These are phyloP conservation scores for Adansonia rubrostipa DNA, from an alignment of 441 rosid genomes.

Conservation along the genomic window DNA sequence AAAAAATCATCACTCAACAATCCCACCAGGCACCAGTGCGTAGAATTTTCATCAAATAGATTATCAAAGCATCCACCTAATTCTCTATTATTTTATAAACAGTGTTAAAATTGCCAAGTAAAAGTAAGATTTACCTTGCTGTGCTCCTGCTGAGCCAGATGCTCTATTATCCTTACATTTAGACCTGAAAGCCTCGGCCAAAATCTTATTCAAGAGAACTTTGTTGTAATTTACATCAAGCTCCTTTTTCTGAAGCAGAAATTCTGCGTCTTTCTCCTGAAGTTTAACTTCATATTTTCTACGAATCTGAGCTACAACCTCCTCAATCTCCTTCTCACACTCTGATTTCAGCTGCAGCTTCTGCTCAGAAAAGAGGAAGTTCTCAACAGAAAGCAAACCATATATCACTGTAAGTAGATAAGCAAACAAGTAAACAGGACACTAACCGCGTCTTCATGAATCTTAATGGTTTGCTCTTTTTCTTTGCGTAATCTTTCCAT, in stretches of 20 bases:
- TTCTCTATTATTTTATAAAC: neutral
- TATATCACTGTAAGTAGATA: slow-evolving; percentile 32
- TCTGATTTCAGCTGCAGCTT: slow-evolving; percentile 50
- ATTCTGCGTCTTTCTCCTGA: slow-evolving; percentile 58
- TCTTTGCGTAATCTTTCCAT: slow-evolving; percentile 67
- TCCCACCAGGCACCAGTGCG: neutral
- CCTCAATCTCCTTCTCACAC: slow-evolving; percentile 70
- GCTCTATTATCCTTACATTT: slow-evolving; percentile 57
- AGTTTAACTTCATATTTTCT: slow-evolving; percentile 58
- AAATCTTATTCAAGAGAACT: slow-evolving; percentile 65
- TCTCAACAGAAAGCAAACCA: slow-evolving; percentile 26
- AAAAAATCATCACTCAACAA: neutral
- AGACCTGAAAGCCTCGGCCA: slow-evolving; percentile 74
- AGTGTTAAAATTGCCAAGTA: neutral
- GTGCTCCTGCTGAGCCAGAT: slow-evolving; percentile 35
- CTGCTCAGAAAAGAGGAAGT: slow-evolving; percentile 47
- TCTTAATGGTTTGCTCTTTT: slow-evolving; percentile 46
- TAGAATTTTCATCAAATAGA: slow-evolving; percentile 4
- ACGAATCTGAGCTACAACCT: slow-evolving; percentile 58
- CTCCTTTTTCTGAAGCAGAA: slow-evolving; percentile 43
- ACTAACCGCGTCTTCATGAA: slow-evolving; percentile 59
- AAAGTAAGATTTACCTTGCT: slow-evolving; percentile 53
- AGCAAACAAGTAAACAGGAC: slow-evolving; percentile 31
- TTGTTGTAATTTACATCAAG: slow-evolving; percentile 44
- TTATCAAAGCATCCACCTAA: neutral